Conservation (phyloP, 441 rosid species). For the Biscutella auriculata region DNA sequence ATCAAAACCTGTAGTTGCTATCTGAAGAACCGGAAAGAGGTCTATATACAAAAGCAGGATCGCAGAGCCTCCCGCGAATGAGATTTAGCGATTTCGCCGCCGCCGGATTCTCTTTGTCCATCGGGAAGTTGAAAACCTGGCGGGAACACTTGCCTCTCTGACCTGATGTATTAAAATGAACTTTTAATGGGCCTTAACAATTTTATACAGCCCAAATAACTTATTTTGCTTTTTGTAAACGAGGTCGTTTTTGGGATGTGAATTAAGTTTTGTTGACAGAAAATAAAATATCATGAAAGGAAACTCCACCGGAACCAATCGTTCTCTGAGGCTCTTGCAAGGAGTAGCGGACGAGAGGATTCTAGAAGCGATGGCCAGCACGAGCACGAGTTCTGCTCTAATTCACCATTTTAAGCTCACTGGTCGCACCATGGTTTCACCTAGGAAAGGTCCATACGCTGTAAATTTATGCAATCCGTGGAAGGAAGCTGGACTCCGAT, state of each 20-base stretch:
- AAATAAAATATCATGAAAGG: background rate
- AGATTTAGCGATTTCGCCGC: constrained; percentile 46
- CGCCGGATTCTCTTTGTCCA: constrained; percentile 37
- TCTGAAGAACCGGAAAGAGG: constrained; percentile 55
- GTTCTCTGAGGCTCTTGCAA: constrained; percentile 18
- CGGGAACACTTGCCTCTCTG: too few relatives aligned
- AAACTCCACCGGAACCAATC: constrained; percentile 24
- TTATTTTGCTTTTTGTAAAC: too few relatives aligned
- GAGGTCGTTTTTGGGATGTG: too few relatives aligned
- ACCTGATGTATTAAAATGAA: too few relatives aligned
- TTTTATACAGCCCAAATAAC: too few relatives aligned
- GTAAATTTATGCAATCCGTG: constrained; percentile 23
- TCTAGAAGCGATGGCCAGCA: constrained; percentile 49
- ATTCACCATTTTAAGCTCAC: constrained; percentile 47
- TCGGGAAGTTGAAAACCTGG: constrained; percentile 19
- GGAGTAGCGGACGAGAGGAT: background rate
- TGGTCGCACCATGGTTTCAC: constrained; percentile 22
- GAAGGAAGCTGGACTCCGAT: constrained; percentile 23
- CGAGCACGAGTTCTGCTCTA: constrained; percentile 40
- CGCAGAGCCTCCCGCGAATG: constrained; percentile 56
- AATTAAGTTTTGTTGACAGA: too few relatives aligned
- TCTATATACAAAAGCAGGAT: constrained; percentile 53
- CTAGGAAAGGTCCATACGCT: constrained; percentile 19
- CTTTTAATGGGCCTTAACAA: constrained; percentile 1
- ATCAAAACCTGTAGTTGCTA: constrained; percentile 65